Conservation (phyloP, 2,329 filamentous ascomycete species). For the Hypoxylon sp. region DNA sequence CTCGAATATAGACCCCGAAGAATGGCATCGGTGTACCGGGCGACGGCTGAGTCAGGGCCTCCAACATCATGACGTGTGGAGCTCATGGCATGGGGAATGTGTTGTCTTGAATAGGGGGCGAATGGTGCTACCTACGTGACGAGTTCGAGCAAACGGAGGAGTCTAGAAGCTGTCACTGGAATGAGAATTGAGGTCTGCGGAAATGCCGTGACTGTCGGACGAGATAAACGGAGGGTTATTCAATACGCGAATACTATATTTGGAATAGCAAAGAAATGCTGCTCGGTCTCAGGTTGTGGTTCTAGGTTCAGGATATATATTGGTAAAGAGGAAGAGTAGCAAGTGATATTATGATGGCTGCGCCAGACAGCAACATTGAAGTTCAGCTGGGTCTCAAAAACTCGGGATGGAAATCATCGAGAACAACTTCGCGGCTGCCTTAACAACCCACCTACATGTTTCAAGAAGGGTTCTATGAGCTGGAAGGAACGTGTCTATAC, state of each 20-base stretch:
- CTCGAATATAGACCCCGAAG: constrained; percentile 31
- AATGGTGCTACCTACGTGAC: constrained; percentile 45
- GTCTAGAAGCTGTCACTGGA: constrained; percentile 43
- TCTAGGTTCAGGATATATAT: constrained; percentile 24
- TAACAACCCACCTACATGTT: background rate
- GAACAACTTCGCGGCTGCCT: constrained; percentile 17
- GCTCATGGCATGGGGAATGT: constrained; percentile 47
- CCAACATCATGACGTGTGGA: constrained; percentile 36
- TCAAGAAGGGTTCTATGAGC: too few species aligned
- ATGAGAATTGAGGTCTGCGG: constrained; percentile 41
- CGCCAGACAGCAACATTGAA: background rate
- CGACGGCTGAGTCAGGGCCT: constrained; percentile 40
- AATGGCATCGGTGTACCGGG: constrained; percentile 49
- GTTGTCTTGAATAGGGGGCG: constrained; percentile 47
- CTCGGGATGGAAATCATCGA: constrained; percentile 1
- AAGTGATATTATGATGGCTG: constrained; percentile 11
- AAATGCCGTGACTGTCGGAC: constrained; percentile 12
- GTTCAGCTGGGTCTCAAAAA: constrained; percentile 1
- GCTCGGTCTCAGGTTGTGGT: constrained; percentile 6
- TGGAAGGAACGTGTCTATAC: constrained; percentile 2
- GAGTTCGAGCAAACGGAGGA: constrained; percentile 28
- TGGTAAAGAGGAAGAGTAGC: background rate
- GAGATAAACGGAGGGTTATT: constrained; percentile 14
- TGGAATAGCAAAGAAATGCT: constrained; percentile 10
- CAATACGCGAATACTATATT: constrained; percentile 20